phyloP scores from a whole-genome alignment of 345 rosid species.

The Aethionema arabicum region DNA sequence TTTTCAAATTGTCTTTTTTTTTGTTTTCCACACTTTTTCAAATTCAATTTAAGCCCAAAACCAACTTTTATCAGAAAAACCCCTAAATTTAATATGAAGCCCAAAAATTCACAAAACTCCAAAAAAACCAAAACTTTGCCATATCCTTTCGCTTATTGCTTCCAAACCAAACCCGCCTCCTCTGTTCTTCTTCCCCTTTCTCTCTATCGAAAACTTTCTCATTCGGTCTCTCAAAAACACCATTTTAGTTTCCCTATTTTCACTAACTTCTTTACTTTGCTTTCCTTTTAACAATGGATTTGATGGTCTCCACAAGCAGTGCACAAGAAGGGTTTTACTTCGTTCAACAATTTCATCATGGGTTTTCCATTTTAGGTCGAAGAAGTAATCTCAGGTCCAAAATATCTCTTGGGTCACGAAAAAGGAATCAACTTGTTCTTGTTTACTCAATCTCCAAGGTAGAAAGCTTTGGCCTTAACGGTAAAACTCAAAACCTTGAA shows the following conservation, averaged over 20 bases:
- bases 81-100: not conserved
- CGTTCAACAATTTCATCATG: conserved; percentile 42
- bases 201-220: not conserved
- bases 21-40: too few species aligned
- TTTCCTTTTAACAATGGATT: conserved; percentile 47
- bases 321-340: conserved; percentile 60
- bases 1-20: too few species aligned
- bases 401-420: conserved; percentile 33
- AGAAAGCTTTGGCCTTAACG: conserved; percentile 47
- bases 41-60: conserved; percentile 17
- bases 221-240: not conserved
- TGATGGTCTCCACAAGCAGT: conserved; percentile 46
- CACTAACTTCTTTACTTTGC: conserved; percentile 7
- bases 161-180: conserved; percentile 26
- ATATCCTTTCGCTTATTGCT: conserved; percentile 26
- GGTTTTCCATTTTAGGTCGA: conserved; percentile 37
- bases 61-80: not conserved
- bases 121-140: conserved; percentile 17
- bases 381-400: conserved; percentile 25
- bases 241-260: not conserved
- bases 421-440: conserved; percentile 38
- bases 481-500: conserved; percentile 40
- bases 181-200: conserved; percentile 18
- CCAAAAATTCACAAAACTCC: conserved; percentile 27
- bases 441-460: conserved; percentile 47